These are phyloP conservation scores for Leptoxyphium fumago DNA, from an alignment of 2,329 filamentous ascomycete genomes.

Conservation along the genomic window DNA sequence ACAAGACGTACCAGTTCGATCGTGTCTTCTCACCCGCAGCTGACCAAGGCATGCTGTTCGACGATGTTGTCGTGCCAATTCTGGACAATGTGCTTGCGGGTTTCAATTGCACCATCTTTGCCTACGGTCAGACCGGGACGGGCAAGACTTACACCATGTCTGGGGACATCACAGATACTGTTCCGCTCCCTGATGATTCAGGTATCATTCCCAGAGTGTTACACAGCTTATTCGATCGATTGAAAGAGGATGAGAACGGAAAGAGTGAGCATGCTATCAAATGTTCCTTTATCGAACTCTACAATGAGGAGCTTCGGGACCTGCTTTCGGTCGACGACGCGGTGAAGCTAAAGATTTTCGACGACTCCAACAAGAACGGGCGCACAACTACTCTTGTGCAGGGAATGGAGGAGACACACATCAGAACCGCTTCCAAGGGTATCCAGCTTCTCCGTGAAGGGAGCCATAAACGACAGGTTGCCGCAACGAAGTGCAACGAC, in stretches of 20 bases:
- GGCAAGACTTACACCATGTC: constrained; percentile 99
- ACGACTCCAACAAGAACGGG: constrained; percentile 78
- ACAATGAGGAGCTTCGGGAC: constrained; percentile 94
- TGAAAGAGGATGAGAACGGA: constrained; percentile 31
- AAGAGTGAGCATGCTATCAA: constrained; percentile 80
- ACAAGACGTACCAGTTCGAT: constrained; percentile 94
- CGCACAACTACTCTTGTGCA: constrained; percentile 77
- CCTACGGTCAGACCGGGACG: constrained; percentile 94
- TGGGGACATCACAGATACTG: constrained; percentile 86
- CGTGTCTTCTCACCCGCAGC: constrained; percentile 92
- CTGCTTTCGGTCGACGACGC: constrained; percentile 69
- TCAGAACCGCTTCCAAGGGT: constrained; percentile 69
- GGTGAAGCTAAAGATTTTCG: constrained; percentile 85
- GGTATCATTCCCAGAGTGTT: constrained; percentile 91
- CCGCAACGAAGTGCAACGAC: constrained; percentile 98
- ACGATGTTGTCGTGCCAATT: constrained; percentile 88
- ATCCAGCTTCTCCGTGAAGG: constrained; percentile 80
- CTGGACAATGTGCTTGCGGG: constrained; percentile 87
- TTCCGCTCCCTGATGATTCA: constrained; percentile 76
- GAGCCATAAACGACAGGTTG: constrained; percentile 91
- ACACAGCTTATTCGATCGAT: constrained; percentile 70
- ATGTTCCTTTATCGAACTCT: constrained; percentile 95
- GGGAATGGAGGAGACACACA: constrained; percentile 94
- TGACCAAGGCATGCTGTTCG: constrained; percentile 85
- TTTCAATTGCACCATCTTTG: constrained; percentile 97